phyloP scores from a whole-genome alignment of 1,284 basidiomycete genomes.

The Irpex lacteus region DNA sequence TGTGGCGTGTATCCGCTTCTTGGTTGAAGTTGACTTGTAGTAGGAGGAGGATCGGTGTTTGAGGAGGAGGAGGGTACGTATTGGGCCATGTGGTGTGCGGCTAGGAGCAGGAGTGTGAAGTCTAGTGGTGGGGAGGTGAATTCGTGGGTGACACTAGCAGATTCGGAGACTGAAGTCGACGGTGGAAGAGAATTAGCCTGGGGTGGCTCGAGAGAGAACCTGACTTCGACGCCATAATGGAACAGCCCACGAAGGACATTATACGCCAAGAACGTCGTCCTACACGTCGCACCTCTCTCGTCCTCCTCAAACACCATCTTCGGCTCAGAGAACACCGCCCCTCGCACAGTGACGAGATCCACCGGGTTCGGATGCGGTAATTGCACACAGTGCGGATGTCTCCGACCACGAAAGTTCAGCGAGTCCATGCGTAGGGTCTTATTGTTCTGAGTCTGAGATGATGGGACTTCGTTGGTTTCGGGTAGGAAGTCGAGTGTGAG shows the following conservation, averaged over 20 bases:
- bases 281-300: not conserved
- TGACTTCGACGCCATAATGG: constrained; percentile 36
- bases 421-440: constrained; percentile 1
- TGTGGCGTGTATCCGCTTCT: constrained; percentile 19
- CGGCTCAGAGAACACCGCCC: constrained; percentile 37
- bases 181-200: not conserved
- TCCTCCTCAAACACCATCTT: not conserved
- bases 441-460: constrained; percentile 14
- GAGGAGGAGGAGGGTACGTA: constrained; percentile 1
- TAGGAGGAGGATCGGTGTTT: not conserved
- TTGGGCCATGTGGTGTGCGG: constrained; percentile 27
- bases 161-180: constrained; percentile 1
- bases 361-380: constrained; percentile 27
- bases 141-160: not conserved
- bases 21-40: constrained; percentile 1
- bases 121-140: constrained; percentile 14
- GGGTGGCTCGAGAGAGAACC: constrained; percentile 11
- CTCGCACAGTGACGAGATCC: constrained; percentile 27
- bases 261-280: constrained; percentile 43
- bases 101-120: constrained; percentile 31
- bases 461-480: not conserved
- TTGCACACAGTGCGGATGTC: constrained; percentile 20
- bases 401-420: not conserved
- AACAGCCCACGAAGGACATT: constrained; percentile 53
- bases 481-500: constrained; percentile 31